These are phyloP conservation scores for Cercospora citrullina DNA, from an alignment of 2,329 filamentous ascomycete species.

Conservation along the genomic window DNA sequence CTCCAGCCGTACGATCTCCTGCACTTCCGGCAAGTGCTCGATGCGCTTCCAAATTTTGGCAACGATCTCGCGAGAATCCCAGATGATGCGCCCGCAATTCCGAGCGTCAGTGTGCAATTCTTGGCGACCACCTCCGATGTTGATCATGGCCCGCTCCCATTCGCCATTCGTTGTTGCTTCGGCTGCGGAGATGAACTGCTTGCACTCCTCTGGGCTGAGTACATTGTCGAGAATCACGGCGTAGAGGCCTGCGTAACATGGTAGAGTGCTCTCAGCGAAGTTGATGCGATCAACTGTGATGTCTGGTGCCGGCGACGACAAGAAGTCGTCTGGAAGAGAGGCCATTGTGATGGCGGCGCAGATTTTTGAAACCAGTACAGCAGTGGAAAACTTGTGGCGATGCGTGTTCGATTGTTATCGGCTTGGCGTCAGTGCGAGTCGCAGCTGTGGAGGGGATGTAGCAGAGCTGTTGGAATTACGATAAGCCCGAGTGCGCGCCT, in stretches of 20 bases:
- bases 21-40: conserved; percentile 51
- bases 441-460: background rate
- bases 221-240: conserved; percentile 65
- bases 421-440: background rate
- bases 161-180: conserved; percentile 47
- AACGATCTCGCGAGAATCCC: conserved; percentile 64
- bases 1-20: conserved; percentile 42
- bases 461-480: background rate
- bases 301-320: conserved; percentile 48
- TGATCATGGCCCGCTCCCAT: conserved; percentile 71
- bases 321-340: conserved; percentile 49
- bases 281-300: conserved; percentile 55
- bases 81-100: conserved; percentile 75
- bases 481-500: background rate
- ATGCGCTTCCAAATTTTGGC: conserved; percentile 63
- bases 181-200: conserved; percentile 54
- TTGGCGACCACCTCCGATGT: conserved; percentile 63
- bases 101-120: conserved; percentile 58
- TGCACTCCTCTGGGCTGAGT: conserved; percentile 65
- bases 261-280: conserved; percentile 54
- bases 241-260: conserved; percentile 56
- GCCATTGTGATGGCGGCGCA: background rate
- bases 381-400: background rate
- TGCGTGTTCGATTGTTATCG: background rate
- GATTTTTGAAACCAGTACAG: background rate